Conservation (phyloP, 2,329 filamentous ascomycete genomes). For the Cladophialophora psammophila region DNA sequence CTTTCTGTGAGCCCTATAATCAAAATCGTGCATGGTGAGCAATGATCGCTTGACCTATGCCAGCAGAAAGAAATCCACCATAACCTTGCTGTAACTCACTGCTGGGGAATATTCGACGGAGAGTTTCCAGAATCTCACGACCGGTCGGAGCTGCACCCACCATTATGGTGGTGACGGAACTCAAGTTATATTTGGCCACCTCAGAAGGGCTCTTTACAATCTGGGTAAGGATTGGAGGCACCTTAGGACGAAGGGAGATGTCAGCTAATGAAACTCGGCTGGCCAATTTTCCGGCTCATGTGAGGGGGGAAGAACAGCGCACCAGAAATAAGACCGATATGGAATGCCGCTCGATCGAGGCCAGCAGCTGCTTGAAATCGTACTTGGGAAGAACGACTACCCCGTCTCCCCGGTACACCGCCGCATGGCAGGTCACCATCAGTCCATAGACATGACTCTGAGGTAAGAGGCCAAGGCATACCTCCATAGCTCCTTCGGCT, state of each 20-base stretch:
- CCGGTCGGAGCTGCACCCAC: constrained; percentile 69
- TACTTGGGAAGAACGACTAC: constrained; percentile 77
- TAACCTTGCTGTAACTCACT: too few relatives aligned
- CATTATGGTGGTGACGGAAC: constrained; percentile 69
- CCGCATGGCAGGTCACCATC: constrained; percentile 71
- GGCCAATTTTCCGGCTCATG: too few relatives aligned
- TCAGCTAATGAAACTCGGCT: too few relatives aligned
- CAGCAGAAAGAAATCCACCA: too few relatives aligned
- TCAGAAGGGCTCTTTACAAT: neutral
- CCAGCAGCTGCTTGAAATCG: constrained; percentile 70
- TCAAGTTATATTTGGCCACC: constrained; percentile 41
- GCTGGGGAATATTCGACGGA: too few relatives aligned
- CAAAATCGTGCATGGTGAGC: neutral
- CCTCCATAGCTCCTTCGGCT: constrained; percentile 48
- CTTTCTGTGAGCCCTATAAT: constrained; percentile 70
- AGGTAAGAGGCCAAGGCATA: constrained; percentile 72
- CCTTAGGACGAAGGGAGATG: neutral
- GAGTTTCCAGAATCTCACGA: neutral
- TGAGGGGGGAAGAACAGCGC: too few relatives aligned
- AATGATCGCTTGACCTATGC: too few relatives aligned
- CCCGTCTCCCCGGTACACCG: constrained; percentile 74
- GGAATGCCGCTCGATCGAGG: constrained; percentile 71
- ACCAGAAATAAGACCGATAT: constrained; percentile 69
- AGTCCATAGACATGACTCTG: constrained; percentile 84
- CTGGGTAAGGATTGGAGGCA: neutral